Evolutionary conservation across 495 filamentous ascomycete genomes (phyloP), one percentile per base, ranked within the genome.

Genomic region (Astrocystis sublimbata): DNA sequence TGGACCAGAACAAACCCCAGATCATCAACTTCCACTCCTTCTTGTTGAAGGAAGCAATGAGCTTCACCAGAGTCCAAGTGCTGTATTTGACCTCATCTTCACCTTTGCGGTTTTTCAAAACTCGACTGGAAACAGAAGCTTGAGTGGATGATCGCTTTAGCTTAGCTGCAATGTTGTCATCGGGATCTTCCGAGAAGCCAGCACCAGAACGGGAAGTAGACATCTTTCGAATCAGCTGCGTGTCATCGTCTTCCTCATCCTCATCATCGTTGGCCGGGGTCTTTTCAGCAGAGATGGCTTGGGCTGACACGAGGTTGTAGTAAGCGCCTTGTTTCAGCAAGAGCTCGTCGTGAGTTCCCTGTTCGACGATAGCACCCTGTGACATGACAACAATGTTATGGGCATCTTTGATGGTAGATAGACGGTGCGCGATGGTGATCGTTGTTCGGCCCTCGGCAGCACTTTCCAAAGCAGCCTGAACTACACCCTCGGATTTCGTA

Each of bases 331-430:
- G 71, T 13, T 67, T 73, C 36, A 79, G 81, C 4, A 96, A 71
- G 10, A 96, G 78, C 17, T 87, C 79, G 56, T 91, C 82, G 67
- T 96, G 92, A 6, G 84, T 89, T 56, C 92, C 92, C 75, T 93
- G 92, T 69, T 98, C 94, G n/a, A 94, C 81, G 60, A 97, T 96
- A 19, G 80, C 72, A 51, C 94, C 94, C 58, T 89, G 76, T 12
- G 86, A 82, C 87, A 98, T 92, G 65, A 97, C 92, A 17, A 97
- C 92, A 61, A 98, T 98, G 70, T 97, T 98, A 71, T 97, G 88
- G 0, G 93, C 93, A 60, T 89, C 84, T 74, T 89, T 93, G 78
- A 98, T 96, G 31, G 94, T 98, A 0, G 91, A 96, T 31, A 98
- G 80, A 53, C 94, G 86, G 73, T 98, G 94, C 26, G 94, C 96